These are phyloP conservation scores for Groenewaldozyma auringiensis DNA, from an alignment of 1,139 yeast species.

Conservation along the genomic window DNA sequence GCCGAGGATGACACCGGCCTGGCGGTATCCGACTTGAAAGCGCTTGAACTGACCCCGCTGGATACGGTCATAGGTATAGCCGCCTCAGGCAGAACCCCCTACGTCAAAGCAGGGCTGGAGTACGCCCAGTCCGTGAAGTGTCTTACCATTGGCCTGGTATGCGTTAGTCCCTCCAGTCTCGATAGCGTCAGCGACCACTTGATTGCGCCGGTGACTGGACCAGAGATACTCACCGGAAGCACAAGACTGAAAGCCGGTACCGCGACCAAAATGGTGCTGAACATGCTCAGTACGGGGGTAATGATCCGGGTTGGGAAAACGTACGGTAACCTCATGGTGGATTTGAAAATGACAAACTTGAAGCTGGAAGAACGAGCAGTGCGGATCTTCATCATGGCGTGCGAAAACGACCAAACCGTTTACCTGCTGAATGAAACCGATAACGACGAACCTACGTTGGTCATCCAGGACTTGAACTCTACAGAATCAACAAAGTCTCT, in stretches of 20 bases:
- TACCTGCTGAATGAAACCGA: not conserved
- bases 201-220: slow-evolving; percentile 22
- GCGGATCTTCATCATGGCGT: slow-evolving; percentile 18
- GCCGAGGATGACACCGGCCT: slow-evolving; percentile 23
- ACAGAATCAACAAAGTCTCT: slow-evolving; percentile 2
- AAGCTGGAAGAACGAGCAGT: slow-evolving; percentile 21
- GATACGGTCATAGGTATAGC: slow-evolving; percentile 27
- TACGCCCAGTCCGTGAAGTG: slow-evolving; percentile 19
- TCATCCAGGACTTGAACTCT: slow-evolving; percentile 1
- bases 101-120: slow-evolving; percentile 20
- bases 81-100: slow-evolving; percentile 27
- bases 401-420: slow-evolving; percentile 9
- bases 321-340: slow-evolving; percentile 25
- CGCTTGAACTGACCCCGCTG: slow-evolving; percentile 13
- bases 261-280: slow-evolving; percentile 25
- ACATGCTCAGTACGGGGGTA: slow-evolving; percentile 23
- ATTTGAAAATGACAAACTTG: slow-evolving; percentile 20
- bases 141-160: slow-evolving; percentile 22
- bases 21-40: slow-evolving; percentile 16
- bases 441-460: slow-evolving; percentile 3
- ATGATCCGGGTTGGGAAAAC: slow-evolving; percentile 26
- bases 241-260: slow-evolving; percentile 28
- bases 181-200: slow-evolving; percentile 17
- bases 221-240: slow-evolving; percentile 24
- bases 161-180: slow-evolving; percentile 21